Evolutionary conservation across 305 asterid genomes (phyloP), one percentile per base, ranked within the genome.

Genomic region (Fraxinus greggii): DNA sequence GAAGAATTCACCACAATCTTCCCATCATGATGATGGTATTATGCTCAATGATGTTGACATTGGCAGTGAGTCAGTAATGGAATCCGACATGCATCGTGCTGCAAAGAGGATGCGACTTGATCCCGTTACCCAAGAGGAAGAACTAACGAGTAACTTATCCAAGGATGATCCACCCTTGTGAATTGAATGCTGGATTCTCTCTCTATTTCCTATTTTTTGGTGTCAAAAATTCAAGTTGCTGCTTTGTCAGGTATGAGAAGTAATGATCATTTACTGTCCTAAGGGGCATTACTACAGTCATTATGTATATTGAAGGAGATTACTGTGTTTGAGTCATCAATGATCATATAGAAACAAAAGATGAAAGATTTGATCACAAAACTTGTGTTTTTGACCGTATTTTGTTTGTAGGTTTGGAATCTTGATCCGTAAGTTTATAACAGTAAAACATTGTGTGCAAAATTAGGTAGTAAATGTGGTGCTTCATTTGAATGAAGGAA

Each of bases 41-140:
- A 73, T 48, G 0, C 81, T 70, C 21, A 54, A 69, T 32, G 54
- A 29, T 35, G 79, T 59, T 51, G 79, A 70, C 35, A 76, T 26
- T 51, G 85, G n/a, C 45, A 83, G 35, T 15, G 86, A 72, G 24
- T 54, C 63, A 74, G 78, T 3, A 24, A 61, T 85, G 40, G 91
- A 83, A 70, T 74, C 88, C 1, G 89, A 83, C 9, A 82, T 78
- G 84, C 87, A 86, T 31, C 92, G 72, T 70, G 79, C 88, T 79
- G 84, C 93, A 15, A 95, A 95, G 86, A 88, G 86, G 88, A 84
- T 88, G 84, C 87, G 90, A 72, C 81, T 85, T 54, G 76, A 83
- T 19, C 86, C 86, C 5, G 70, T 73, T 45, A 86, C 83, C 24
- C 87, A 84, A 75, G 86, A 29, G 29, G 89, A 86, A 36, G 87